phyloP scores from a whole-genome alignment of 805 yeast species.

The Candida tammaniensis region DNA sequence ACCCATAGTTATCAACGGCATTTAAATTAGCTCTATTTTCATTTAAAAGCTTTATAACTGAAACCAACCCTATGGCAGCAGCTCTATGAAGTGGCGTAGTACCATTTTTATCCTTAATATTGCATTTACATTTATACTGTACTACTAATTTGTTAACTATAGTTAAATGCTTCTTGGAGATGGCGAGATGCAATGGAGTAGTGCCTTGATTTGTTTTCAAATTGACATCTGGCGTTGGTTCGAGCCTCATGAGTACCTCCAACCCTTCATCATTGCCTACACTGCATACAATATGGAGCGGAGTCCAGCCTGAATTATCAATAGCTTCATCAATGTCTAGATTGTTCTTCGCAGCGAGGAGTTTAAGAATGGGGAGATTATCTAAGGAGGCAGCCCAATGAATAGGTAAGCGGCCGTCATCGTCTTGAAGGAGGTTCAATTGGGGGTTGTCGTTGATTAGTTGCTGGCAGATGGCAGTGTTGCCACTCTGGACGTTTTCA shows the following conservation, averaged over 20 bases:
- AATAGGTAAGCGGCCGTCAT: slow-evolving; percentile 74
- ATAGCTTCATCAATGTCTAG: slow-evolving; percentile 63
- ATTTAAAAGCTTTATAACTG: slow-evolving; percentile 52
- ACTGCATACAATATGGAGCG: slow-evolving; percentile 78
- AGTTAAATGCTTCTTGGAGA: slow-evolving; percentile 59
- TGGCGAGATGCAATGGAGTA: slow-evolving; percentile 74
- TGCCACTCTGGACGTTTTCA: slow-evolving; percentile 65
- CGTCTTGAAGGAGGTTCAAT: slow-evolving; percentile 50
- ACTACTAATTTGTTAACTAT: slow-evolving; percentile 53
- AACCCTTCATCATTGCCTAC: slow-evolving; percentile 61
- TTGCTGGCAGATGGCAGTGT: slow-evolving; percentile 48
- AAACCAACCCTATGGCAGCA: slow-evolving; percentile 67
- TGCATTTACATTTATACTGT: slow-evolving; percentile 56
- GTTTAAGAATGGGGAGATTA: slow-evolving; percentile 38
- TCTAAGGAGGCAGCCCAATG: slow-evolving; percentile 85
- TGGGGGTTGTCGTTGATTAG: slow-evolving; percentile 51
- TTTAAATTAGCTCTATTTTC: slow-evolving; percentile 62
- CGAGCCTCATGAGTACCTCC: slow-evolving; percentile 42
- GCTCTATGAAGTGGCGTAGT: slow-evolving; percentile 80
- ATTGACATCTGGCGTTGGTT: slow-evolving; percentile 60
- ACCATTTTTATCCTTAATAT: slow-evolving; percentile 64
- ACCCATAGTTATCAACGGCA: slow-evolving; percentile 65
- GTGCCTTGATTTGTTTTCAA: slow-evolving; percentile 64
- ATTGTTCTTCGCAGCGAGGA: slow-evolving; percentile 15
- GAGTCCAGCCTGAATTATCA: slow-evolving; percentile 87